These are phyloP conservation scores for Spathaspora boniae DNA, from an alignment of 805 yeast genomes.

Conservation along the genomic window DNA sequence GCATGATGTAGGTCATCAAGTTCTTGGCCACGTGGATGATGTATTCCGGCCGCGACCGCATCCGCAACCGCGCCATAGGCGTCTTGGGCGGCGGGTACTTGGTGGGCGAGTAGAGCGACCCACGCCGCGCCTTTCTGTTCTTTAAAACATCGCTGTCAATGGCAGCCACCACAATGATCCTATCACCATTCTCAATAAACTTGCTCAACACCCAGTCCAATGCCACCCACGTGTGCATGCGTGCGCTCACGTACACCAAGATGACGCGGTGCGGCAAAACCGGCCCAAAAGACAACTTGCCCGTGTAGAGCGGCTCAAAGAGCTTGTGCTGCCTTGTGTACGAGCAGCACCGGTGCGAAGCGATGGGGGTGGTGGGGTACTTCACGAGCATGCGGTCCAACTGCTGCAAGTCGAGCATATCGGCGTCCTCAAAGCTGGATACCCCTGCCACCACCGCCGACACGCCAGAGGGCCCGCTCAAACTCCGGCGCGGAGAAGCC, in stretches of 20 bases:
- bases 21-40: conserved; percentile 44
- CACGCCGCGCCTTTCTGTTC: conserved; percentile 10
- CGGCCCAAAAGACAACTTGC: too few species aligned
- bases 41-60: conserved; percentile 45
- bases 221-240: conserved; percentile 80
- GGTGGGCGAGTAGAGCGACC: conserved; percentile 7
- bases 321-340: conserved; percentile 44
- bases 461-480: too few species aligned
- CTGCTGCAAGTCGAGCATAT: conserved; percentile 4
- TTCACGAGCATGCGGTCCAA: conserved; percentile 5
- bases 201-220: conserved; percentile 63
- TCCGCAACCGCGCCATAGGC: conserved; percentile 29
- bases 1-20: conserved; percentile 50
- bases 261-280: conserved; percentile 52
- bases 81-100: conserved; percentile 22
- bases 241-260: conserved; percentile 63
- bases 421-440: conserved; percentile 9
- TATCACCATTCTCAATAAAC: conserved; percentile 62
- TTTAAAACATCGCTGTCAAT: conserved; percentile 24
- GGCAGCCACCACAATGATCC: conserved; percentile 58
- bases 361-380: conserved; percentile 40
- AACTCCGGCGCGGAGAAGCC: conserved; percentile 11
- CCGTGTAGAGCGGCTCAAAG: conserved; percentile 45
- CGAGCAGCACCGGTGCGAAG: conserved; percentile 41
- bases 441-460: too few species aligned